phyloP scores from a whole-genome alignment of 2,329 filamentous ascomycete species.

The Fusarium hainanense region DNA sequence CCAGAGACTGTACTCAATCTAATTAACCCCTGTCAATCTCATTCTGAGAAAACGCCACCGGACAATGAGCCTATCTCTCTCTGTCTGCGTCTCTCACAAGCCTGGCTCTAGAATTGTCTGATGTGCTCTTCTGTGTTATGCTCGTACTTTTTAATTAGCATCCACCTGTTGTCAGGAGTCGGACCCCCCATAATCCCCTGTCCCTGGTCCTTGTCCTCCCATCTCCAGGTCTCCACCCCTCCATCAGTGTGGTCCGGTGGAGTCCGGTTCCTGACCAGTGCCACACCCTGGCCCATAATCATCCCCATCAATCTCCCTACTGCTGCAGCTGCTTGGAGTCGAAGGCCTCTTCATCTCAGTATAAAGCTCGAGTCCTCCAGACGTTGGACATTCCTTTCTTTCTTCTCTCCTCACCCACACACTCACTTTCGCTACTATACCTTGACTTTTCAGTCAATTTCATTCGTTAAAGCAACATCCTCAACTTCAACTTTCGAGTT shows the following conservation, averaged over 20 bases:
- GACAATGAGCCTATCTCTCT: conserved; percentile 33
- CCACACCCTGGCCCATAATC: conserved; percentile 26
- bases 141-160: conserved; percentile 26
- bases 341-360: conserved; percentile 45
- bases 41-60: conserved; percentile 23
- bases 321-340: conserved; percentile 4
- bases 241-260: conserved; percentile 9
- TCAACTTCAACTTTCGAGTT: conserved; percentile 50
- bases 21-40: conserved; percentile 13
- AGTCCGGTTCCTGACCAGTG: neutral
- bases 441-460: conserved; percentile 47
- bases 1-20: neutral
- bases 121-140: conserved; percentile 5
- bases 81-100: conserved; percentile 18
- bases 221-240: conserved; percentile 21
- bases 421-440: conserved; percentile 43
- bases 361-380: conserved; percentile 62
- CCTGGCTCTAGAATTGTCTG: neutral
- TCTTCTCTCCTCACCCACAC: conserved; percentile 58
- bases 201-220: neutral
- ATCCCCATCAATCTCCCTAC: conserved; percentile 35
- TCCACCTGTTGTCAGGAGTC: conserved; percentile 9
- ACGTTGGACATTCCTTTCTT: conserved; percentile 50
- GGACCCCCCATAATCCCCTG: conserved; percentile 15
- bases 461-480: conserved; percentile 43